Conservation (phyloP, 129 eudicot species). For the Flaveria sonorensis region DNA sequence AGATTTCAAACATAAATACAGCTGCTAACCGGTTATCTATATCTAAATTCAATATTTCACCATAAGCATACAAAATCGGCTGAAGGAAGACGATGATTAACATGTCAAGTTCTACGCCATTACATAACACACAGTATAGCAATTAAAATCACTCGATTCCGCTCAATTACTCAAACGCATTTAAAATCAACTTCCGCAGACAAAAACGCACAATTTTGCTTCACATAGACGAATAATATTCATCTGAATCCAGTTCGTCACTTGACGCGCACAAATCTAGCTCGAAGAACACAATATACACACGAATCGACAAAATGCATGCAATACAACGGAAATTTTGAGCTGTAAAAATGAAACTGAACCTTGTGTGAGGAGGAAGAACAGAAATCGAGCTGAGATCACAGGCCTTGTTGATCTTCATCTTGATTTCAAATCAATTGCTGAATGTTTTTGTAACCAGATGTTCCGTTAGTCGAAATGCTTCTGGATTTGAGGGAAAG, state of each 20-base stretch:
- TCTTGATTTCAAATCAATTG: slow-evolving; percentile 31
- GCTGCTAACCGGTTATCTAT: slow-evolving; percentile 3
- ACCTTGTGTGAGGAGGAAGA: slow-evolving; percentile 69
- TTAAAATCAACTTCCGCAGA: background rate
- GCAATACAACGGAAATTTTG: slow-evolving; percentile 4
- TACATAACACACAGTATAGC: slow-evolving; percentile 17
- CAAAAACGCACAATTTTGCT: slow-evolving; percentile 13
- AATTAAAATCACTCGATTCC: slow-evolving; percentile 15
- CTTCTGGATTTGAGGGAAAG: slow-evolving; percentile 20
- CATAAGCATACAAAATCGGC: slow-evolving; percentile 22
- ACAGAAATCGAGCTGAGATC: slow-evolving; percentile 68
- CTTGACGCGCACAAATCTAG: slow-evolving; percentile 14
- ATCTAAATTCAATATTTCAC: slow-evolving; percentile 19
- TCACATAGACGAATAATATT: background rate
- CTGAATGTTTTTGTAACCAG: slow-evolving; percentile 18
- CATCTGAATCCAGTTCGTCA: slow-evolving; percentile 11
- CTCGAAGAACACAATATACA: slow-evolving; percentile 18
- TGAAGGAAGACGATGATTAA: background rate
- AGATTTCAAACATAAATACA: slow-evolving; percentile 20
- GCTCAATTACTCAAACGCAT: background rate
- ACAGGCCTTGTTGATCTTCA: slow-evolving; percentile 68
- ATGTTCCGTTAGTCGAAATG: slow-evolving; percentile 21
- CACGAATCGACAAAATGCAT: slow-evolving; percentile 19
- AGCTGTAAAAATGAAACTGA: slow-evolving; percentile 14
- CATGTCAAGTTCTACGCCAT: background rate